These are phyloP conservation scores for Pontederia paniculata DNA, from an alignment of 176 grass and related monocot genomes.

Conservation along the genomic window DNA sequence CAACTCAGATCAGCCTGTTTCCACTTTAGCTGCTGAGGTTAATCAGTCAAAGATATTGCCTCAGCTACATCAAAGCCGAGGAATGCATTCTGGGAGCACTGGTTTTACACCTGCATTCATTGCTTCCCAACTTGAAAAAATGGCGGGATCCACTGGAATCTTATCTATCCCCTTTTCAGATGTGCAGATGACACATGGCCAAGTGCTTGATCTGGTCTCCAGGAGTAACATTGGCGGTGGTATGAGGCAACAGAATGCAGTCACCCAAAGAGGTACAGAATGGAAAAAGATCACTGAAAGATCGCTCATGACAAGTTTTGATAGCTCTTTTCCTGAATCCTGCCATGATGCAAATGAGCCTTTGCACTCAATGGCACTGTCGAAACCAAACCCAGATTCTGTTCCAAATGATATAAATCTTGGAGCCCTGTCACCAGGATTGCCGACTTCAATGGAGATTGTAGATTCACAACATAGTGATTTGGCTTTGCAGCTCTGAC, in stretches of 20 bases:
- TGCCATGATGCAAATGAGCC: background rate
- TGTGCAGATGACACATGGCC: constrained; percentile 22
- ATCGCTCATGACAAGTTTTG: background rate
- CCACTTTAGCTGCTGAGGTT: constrained; percentile 14
- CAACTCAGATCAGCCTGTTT: constrained; percentile 2
- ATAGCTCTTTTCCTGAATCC: background rate
- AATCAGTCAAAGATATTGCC: background rate
- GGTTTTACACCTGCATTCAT: constrained; percentile 2
- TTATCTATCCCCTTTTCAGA: constrained; percentile 4
- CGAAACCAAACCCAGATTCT: constrained; percentile 7
- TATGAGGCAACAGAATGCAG: constrained; percentile 7
- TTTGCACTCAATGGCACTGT: background rate
- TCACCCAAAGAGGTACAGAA: background rate
- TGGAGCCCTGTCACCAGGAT: constrained; percentile 17
- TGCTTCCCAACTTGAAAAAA: constrained; percentile 8
- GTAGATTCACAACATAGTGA: constrained; percentile 22
- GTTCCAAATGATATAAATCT: constrained; percentile 27
- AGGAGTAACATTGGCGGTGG: constrained; percentile 6
- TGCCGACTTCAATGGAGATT: constrained; percentile 16
- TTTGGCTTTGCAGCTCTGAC: constrained; percentile 45
- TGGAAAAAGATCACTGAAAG: background rate
- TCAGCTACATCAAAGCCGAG: constrained; percentile 9
- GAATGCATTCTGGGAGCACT: constrained; percentile 4
- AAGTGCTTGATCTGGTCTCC: constrained; percentile 15
- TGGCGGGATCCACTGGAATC: constrained; percentile 2